phyloP scores from a whole-genome alignment of 148 eudicot species.

The Chenopodium formosanum region DNA sequence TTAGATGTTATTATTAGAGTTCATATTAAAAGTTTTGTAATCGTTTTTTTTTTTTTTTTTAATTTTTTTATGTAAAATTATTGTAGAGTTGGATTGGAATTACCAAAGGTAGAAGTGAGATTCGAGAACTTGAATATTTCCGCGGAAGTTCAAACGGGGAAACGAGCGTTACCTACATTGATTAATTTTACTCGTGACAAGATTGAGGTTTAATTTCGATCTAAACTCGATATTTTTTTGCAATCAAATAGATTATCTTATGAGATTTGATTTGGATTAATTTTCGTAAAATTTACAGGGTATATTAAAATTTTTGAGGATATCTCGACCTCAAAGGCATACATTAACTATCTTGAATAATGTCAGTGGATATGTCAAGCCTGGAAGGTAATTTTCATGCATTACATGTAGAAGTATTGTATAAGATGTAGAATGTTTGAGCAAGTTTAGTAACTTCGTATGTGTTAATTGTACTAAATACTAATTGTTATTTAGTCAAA shows the following conservation, averaged over 20 bases:
- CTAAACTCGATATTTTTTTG: background rate
- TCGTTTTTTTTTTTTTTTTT: too few relatives aligned
- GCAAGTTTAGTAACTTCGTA: too few relatives aligned
- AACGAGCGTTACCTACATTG: slow-evolving; percentile 87
- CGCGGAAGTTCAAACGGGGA: slow-evolving; percentile 69
- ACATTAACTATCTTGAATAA: slow-evolving; percentile 57
- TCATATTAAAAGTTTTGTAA: too few relatives aligned
- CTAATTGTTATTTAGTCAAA: background rate
- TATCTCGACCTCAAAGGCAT: slow-evolving; percentile 61
- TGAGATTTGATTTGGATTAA: background rate
- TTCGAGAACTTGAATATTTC: slow-evolving; percentile 51
- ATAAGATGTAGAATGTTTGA: too few relatives aligned
- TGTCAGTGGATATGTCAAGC: slow-evolving; percentile 64
- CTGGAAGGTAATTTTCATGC: slow-evolving; percentile 59
- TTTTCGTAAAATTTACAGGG: slow-evolving; percentile 30
- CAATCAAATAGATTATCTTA: background rate
- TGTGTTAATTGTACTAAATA: background rate
- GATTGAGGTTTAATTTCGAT: slow-evolving; percentile 48
- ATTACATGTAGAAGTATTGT: too few relatives aligned
- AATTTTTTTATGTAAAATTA: background rate
- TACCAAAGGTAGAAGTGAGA: slow-evolving; percentile 81
- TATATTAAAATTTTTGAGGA: slow-evolving; percentile 41
- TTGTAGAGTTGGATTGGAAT: slow-evolving; percentile 69
- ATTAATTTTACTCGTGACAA: slow-evolving; percentile 58
- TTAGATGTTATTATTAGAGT: too few relatives aligned